Percentiles rank a stretch among this genome's conserved stretches.
phyloP scores from a whole-genome alignment of 2,329 filamentous ascomycete species.

The Thelonectria blattea region DNA sequence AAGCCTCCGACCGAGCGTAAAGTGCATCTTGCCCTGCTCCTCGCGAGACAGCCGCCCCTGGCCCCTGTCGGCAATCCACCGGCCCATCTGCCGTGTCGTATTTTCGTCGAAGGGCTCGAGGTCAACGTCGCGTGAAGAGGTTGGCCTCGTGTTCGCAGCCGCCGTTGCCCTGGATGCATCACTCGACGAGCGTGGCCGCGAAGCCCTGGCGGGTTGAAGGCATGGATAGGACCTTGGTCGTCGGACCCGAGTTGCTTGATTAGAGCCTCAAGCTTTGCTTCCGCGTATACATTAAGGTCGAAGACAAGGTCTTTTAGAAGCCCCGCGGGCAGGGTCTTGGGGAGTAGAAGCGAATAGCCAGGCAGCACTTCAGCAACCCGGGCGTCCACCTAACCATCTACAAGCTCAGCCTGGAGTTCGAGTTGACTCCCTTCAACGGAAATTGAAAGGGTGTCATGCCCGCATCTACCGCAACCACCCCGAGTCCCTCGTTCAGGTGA shows the following conservation, averaged over 20 bases:
- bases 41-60: conserved; percentile 10
- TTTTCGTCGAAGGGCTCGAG: conserved; percentile 19
- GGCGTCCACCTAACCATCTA: conserved; percentile 17
- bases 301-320: conserved; percentile 2
- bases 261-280: background rate
- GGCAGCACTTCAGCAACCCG: conserved; percentile 7
- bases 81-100: conserved; percentile 20
- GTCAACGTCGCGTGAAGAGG: conserved; percentile 10
- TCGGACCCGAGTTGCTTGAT: conserved; percentile 6
- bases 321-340: conserved; percentile 2
- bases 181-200: conserved; percentile 6
- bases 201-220: background rate
- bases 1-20: conserved; percentile 10
- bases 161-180: conserved; percentile 13
- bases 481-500: conserved; percentile 11
- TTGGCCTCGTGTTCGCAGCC: conserved; percentile 8
- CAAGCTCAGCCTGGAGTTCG: conserved; percentile 7
- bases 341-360: background rate
- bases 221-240: conserved; percentile 14
- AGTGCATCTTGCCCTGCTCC: conserved; percentile 18
- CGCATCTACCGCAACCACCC: conserved; percentile 12
- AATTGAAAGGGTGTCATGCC: conserved; percentile 14
- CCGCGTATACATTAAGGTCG: background rate
- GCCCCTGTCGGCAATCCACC: conserved; percentile 15
- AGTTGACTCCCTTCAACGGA: conserved; percentile 13